Evolutionary conservation across 345 rosid species (phyloP).

Genomic region (Syzygium aromaticum): DNA sequence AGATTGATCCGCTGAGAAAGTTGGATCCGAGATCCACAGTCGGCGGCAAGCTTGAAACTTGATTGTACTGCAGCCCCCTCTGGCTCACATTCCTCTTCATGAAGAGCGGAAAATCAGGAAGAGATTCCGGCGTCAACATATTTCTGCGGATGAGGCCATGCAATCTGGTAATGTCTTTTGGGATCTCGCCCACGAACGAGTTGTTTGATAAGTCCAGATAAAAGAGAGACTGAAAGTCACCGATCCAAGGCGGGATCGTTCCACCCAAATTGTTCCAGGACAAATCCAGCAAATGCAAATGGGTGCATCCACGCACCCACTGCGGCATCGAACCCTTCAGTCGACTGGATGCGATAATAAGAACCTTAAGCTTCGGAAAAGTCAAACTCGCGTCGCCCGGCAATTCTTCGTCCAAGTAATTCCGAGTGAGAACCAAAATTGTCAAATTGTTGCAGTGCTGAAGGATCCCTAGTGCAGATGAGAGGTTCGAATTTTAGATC

Average conservation of each 20-base stretch:
- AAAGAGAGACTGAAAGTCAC: conserved; percentile 1
- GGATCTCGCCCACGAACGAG: conserved; percentile 7
- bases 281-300: conserved; percentile 5
- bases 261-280: conserved; percentile 8
- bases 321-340: conserved; percentile 3
- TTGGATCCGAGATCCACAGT: conserved; percentile 3
- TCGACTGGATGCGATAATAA: neutral
- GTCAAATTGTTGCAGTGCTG: conserved; percentile 11
- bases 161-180: neutral
- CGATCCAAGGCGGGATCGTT: conserved; percentile 5
- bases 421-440: neutral
- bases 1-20: conserved; percentile 5
- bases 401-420: conserved; percentile 6
- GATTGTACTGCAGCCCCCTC: neutral
- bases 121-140: neutral
- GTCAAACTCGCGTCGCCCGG: neutral
- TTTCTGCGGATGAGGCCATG: neutral
- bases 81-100: neutral
- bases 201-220: conserved; percentile 11
- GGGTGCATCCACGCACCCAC: conserved; percentile 6
- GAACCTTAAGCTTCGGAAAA: conserved; percentile 1
- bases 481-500: neutral
- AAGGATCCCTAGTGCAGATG: conserved; percentile 9
- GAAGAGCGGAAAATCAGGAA: neutral
- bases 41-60: neutral